phyloP scores from a whole-genome alignment of 2,329 filamentous ascomycete genomes.

The Anisogramma anomala region DNA sequence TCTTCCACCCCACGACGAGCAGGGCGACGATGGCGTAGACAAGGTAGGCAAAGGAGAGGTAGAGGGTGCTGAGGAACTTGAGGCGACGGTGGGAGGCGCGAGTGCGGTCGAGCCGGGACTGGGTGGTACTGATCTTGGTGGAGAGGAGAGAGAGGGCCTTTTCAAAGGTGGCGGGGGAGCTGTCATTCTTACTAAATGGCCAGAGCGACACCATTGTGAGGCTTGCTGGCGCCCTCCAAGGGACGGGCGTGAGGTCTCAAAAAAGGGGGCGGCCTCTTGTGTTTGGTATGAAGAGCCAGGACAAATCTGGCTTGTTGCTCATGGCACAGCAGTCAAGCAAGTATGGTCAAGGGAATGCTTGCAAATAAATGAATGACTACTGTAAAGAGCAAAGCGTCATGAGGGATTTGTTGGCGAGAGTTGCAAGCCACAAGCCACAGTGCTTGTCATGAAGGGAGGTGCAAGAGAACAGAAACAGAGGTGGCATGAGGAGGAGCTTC shows the following conservation, averaged over 20 bases:
- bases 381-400: too few species aligned
- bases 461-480: too few species aligned
- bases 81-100: constrained; percentile 63
- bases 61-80: constrained; percentile 81
- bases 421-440: too few species aligned
- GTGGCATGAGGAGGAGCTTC: too few species aligned
- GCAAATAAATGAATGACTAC: too few species aligned
- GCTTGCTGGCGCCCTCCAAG: background rate
- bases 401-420: too few species aligned
- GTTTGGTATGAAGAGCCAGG: background rate
- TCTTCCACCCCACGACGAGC: constrained; percentile 73
- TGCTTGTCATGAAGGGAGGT: too few species aligned
- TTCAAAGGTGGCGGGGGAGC: constrained; percentile 84
- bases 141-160: constrained; percentile 76
- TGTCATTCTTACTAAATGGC: constrained; percentile 63
- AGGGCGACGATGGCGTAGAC: constrained; percentile 72
- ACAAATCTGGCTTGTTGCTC: background rate
- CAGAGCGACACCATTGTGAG: constrained; percentile 66
- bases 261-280: background rate
- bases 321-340: background rate
- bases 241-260: background rate
- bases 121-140: constrained; percentile 66
- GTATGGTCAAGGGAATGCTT: too few species aligned
- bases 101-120: constrained; percentile 60
- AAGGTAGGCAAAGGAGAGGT: constrained; percentile 81